Evolutionary conservation across 108 stramenopile genomes (phyloP).

Genomic region (Pseudonitzschia pungens): DNA sequence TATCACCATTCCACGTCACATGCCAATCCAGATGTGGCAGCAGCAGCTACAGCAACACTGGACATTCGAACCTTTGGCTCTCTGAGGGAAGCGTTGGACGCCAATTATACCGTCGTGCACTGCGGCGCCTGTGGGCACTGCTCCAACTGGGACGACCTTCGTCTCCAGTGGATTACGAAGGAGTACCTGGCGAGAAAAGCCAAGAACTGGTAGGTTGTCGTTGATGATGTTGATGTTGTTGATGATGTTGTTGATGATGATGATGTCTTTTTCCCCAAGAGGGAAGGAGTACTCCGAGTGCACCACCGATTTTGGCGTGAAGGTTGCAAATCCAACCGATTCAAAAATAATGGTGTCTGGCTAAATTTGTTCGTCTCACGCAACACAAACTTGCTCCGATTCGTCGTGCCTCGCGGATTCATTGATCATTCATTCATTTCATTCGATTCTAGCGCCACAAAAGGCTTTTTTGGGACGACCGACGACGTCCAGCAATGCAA

Average conservation of each 20-base stretch:
- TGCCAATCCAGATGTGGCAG: too few relatives aligned
- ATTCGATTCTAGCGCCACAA: conserved; percentile 20
- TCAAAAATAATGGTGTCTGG: too few relatives aligned
- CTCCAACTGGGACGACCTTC: conserved; percentile 52
- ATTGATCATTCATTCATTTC: too few relatives aligned
- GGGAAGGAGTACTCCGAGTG: too few relatives aligned
- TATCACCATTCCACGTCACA: too few relatives aligned
- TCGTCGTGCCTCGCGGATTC: not conserved
- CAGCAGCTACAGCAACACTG: too few relatives aligned
- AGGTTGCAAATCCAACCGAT: too few relatives aligned
- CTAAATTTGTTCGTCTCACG: not conserved
- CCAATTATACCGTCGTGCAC: conserved; percentile 48
- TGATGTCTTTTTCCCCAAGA: too few relatives aligned
- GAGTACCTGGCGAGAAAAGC: conserved; percentile 27
- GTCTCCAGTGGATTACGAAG: conserved; percentile 44
- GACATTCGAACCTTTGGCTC: conserved; percentile 54
- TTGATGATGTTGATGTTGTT: too few relatives aligned
- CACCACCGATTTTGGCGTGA: too few relatives aligned
- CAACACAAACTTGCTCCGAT: not conserved
- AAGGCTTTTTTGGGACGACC: conserved; percentile 32
- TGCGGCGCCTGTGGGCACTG: conserved; percentile 58
- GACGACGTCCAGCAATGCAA: conserved; percentile 50
- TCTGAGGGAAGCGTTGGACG: conserved; percentile 35
- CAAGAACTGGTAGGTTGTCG: conserved; percentile 17
- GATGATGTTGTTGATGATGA: too few relatives aligned